phyloP scores from a whole-genome alignment of 768 basidiomycete genomes.

The Leccinellum albellum region DNA sequence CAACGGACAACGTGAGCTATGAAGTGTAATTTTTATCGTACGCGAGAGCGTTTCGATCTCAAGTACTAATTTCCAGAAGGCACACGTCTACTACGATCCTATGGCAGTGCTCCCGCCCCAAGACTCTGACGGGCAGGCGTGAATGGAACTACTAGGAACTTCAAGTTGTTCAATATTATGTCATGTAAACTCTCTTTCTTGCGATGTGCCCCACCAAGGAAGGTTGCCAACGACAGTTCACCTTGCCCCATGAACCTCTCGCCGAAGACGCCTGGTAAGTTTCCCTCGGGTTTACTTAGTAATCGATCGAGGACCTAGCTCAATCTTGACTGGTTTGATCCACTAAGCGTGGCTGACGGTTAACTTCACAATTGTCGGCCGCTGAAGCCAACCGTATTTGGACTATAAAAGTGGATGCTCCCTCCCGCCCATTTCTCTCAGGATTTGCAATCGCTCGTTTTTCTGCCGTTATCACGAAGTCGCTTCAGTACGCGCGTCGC shows the following conservation, averaged over 20 bases:
- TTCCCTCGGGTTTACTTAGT: background rate
- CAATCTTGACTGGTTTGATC: slow-evolving; percentile 1
- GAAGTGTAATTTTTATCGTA: background rate
- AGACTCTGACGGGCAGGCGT: background rate
- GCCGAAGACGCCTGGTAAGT: background rate
- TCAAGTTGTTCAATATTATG: too few relatives aligned
- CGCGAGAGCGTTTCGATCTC: background rate
- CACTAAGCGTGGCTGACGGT: slow-evolving; percentile 13
- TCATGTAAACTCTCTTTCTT: background rate
- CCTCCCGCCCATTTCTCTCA: background rate
- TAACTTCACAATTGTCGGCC: slow-evolving; percentile 1
- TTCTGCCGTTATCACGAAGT: background rate
- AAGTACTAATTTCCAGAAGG: too few relatives aligned
- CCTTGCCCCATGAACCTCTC: background rate
- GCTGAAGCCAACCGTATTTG: slow-evolving; percentile 1
- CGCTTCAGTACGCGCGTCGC: background rate
- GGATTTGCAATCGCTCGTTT: background rate
- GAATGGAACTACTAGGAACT: background rate
- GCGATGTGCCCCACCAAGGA: background rate
- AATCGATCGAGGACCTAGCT: background rate
- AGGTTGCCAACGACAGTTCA: background rate
- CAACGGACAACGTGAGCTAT: background rate
- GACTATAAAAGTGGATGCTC: slow-evolving; percentile 8
- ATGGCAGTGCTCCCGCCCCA: background rate
- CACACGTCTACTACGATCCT: background rate